These are phyloP conservation scores for Rhizophlyctis rosea DNA, from an alignment of 192 early-diverging fungal genomes.

Conservation along the genomic window DNA sequence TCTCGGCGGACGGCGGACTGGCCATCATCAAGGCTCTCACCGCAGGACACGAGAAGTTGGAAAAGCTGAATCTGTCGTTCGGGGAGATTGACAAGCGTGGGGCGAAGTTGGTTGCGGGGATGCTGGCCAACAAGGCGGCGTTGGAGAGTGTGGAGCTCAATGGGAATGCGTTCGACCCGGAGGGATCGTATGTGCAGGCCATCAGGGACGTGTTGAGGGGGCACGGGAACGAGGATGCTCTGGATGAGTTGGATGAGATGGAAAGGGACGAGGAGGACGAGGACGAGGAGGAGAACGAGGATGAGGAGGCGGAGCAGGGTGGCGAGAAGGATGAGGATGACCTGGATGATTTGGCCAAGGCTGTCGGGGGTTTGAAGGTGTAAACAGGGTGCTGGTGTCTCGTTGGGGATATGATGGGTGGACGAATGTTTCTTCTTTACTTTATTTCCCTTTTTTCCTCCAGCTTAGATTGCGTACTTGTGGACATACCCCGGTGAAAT, in stretches of 20 bases:
- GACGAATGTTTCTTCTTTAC: too few relatives aligned
- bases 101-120: constrained; percentile 59
- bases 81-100: constrained; percentile 85
- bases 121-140: constrained; percentile 61
- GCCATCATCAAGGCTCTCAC: constrained; percentile 66
- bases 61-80: constrained; percentile 73
- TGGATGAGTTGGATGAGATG: constrained; percentile 97
- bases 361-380: not conserved
- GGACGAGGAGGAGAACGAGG: constrained; percentile 49
- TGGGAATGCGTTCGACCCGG: constrained; percentile 86
- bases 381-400: too few relatives aligned
- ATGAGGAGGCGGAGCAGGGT: constrained; percentile 31
- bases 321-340: constrained; percentile 44
- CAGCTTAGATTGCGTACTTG: too few relatives aligned
- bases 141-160: constrained; percentile 78
- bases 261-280: constrained; percentile 60
- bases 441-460: too few relatives aligned
- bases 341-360: constrained; percentile 5
- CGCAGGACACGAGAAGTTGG: constrained; percentile 45
- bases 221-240: constrained; percentile 70
- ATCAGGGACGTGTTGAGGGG: constrained; percentile 67
- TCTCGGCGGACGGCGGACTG: constrained; percentile 70
- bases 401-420: too few relatives aligned
- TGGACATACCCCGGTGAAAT: too few relatives aligned
- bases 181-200: constrained; percentile 70